These are phyloP conservation scores for Xylariaceae sp. DNA, from an alignment of 2,329 filamentous ascomycete species.

Conservation along the genomic window DNA sequence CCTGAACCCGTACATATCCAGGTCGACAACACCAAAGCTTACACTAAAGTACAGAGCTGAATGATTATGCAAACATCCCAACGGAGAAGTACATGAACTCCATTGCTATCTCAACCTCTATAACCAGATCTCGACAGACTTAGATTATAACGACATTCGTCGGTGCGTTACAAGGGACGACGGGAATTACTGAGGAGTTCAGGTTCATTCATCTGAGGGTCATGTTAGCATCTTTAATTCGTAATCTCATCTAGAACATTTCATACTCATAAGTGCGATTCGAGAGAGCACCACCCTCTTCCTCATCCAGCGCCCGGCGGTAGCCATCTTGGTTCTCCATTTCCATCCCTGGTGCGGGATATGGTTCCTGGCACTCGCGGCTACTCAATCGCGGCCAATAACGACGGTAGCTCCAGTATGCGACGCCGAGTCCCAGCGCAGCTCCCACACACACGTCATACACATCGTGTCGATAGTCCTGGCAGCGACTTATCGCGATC, in stretches of 20 bases:
- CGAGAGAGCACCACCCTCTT: slow-evolving; percentile 39
- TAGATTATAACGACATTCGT: neutral
- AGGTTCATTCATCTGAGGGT: slow-evolving; percentile 24
- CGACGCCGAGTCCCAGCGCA: slow-evolving; percentile 53
- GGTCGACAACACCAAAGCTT: neutral
- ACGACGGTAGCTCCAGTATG: slow-evolving; percentile 61
- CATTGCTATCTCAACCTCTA: neutral
- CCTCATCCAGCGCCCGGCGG: slow-evolving; percentile 48
- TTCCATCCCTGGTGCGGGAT: slow-evolving; percentile 42
- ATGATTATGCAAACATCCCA: neutral
- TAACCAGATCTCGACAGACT: neutral
- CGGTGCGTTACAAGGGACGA: neutral
- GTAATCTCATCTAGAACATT: slow-evolving; percentile 19
- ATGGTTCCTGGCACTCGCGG: slow-evolving; percentile 51
- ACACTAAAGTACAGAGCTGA: neutral
- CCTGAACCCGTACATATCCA: neutral
- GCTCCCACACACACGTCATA: slow-evolving; percentile 62
- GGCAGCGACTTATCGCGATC: slow-evolving; percentile 63
- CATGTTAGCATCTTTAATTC: slow-evolving; percentile 23
- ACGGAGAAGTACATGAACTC: neutral
- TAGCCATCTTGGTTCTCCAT: slow-evolving; percentile 31
- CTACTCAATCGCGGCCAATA: slow-evolving; percentile 56
- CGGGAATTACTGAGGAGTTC: neutral
- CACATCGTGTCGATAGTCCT: slow-evolving; percentile 67
- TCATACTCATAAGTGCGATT: slow-evolving; percentile 32